Base-by-base conservation (phyloP, 768 basidiomycete genomes). In the Omphalotus guepiniiformis region DNA sequence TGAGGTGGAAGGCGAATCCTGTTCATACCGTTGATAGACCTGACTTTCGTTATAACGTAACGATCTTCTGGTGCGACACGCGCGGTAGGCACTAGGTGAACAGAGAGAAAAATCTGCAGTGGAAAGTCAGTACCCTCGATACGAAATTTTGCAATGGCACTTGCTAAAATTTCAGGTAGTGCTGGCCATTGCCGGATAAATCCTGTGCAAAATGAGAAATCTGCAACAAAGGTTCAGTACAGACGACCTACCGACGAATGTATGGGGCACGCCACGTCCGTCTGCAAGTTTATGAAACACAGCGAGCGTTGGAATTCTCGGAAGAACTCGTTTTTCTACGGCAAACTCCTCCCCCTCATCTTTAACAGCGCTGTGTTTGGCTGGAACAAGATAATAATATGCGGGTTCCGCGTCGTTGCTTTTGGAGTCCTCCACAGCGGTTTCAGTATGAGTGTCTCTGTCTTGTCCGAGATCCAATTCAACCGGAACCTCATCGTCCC, bases 171-270 rank as follows among this genome's bases (percentile, higher is more conserved):
- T 2, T 73, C 69, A 27, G 85, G 85, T n/a, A 88, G 69, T 15
- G 82, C 75, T 18, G 83, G 83, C 79, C 82, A 82, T 55, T 79
- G 82, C 3, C 76, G 72, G 25, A 85, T 65, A 58, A 85, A 82
- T 1, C 76, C 79, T 71, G 39, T 18, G 25, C 3, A 15, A 47
- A 23, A 40, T 40, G 12, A 47, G 40, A 13, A 21, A 27, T 27
- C 27, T 6, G 19, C 4, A 35, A 25, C 7, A n/a, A n/a, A 1
- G 19, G 8, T 19, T 23, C 36, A 23, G 1, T 18, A 7, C 15
- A 32, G 34, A 9, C 3, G 35, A 56, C 57, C 46, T 47, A 75
- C 76, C 71, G 41, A 74, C 69, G 51, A 85, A 87, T 0, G 80
- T 76, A 49, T 83, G 82, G 3, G 85, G 85, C 6, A 80, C 78